Percentiles rank a stretch among this genome's conserved stretches.
Evolutionary conservation across 495 filamentous ascomycete genomes (phyloP).

Genomic region (Lasiosphaeriaceae sp.): DNA sequence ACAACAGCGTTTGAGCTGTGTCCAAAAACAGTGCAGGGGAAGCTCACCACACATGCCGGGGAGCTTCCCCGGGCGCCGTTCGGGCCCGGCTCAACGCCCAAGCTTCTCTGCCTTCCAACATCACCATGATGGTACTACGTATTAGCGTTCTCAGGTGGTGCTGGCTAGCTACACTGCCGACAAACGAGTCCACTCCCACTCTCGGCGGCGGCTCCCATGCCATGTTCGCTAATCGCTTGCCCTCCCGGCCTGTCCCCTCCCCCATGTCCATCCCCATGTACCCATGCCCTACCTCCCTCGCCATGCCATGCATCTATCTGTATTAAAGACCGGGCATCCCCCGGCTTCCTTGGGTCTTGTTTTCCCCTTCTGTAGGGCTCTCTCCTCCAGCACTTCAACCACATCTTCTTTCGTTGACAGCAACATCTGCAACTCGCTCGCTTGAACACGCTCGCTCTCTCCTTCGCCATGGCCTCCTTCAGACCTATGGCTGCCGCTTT

Average conservation of each 20-base stretch:
- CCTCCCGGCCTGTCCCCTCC: too few relatives aligned
- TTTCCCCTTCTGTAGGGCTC: not conserved
- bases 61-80: too few relatives aligned
- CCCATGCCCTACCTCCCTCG: not conserved
- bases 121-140: too few relatives aligned
- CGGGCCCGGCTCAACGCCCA: not conserved
- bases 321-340: not conserved
- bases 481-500: constrained; percentile 25
- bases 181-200: too few relatives aligned
- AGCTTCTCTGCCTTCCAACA: not conserved
- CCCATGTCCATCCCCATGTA: too few relatives aligned
- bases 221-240: too few relatives aligned
- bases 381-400: not conserved
- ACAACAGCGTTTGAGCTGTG: not conserved
- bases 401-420: not conserved
- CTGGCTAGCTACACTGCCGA: too few relatives aligned
- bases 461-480: constrained; percentile 20
- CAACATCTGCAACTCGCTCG: not conserved
- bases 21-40: not conserved
- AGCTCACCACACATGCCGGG: too few relatives aligned
- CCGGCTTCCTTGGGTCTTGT: not conserved
- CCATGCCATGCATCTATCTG: not conserved
- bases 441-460: constrained; percentile 5
- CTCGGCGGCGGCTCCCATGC: too few relatives aligned
- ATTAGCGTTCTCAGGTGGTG: too few relatives aligned